Conservation (phyloP, 805 yeast species). For the Suhomyces tanzawaensis region DNA sequence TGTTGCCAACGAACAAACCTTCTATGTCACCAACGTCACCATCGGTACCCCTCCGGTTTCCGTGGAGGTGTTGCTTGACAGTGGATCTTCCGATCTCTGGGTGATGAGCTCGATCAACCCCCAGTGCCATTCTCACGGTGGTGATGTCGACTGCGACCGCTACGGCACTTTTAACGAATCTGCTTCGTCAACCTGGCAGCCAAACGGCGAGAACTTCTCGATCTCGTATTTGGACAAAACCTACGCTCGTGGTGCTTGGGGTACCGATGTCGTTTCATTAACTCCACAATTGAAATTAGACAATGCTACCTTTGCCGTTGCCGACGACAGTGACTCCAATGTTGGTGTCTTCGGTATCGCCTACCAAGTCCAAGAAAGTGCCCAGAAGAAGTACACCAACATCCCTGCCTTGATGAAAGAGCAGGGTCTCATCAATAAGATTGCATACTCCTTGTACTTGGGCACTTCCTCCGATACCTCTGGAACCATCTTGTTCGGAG, state of each 20-base stretch:
- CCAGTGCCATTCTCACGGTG: constrained; percentile 23
- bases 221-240: constrained; percentile 49
- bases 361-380: constrained; percentile 13
- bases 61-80: constrained; percentile 62
- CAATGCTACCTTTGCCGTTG: constrained; percentile 17
- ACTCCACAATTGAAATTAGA: constrained; percentile 11
- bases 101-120: constrained; percentile 29
- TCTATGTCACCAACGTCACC: constrained; percentile 15
- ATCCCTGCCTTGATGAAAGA: constrained; percentile 60
- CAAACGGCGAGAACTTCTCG: constrained; percentile 19
- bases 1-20: constrained; percentile 11
- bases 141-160: constrained; percentile 18
- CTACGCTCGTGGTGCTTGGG: constrained; percentile 52
- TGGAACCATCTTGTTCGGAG: constrained; percentile 72
- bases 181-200: constrained; percentile 14
- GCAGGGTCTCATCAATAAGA: constrained; percentile 54
- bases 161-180: constrained; percentile 20
- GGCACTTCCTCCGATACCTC: constrained; percentile 37
- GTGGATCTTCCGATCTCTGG: constrained; percentile 78
- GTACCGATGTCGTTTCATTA: constrained; percentile 18
- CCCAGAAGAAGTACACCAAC: constrained; percentile 51
- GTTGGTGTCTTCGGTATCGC: constrained; percentile 23
- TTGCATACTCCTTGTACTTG: constrained; percentile 63
- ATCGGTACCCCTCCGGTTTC: constrained; percentile 60
- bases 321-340: constrained; percentile 11